A percentile compares a stretch with the other conserved stretches of the same genome.
These are phyloP conservation scores for Aspergillus costaricaensis DNA, from an alignment of 2,329 filamentous ascomycete genomes.

Conservation along the genomic window DNA sequence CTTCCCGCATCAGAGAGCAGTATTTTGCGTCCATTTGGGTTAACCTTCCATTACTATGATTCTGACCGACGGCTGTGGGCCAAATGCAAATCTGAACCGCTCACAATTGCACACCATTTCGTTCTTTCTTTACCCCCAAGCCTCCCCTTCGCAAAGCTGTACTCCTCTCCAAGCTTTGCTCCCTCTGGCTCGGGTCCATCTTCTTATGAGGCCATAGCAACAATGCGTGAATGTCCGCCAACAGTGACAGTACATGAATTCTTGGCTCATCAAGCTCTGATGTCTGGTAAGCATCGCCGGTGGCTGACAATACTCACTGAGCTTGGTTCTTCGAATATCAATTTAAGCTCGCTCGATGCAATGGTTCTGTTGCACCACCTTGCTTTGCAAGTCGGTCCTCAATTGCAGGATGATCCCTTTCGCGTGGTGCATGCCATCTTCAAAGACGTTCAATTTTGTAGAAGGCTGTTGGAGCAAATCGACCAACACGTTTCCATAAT, in stretches of 20 bases:
- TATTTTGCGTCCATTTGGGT: conserved; percentile 51
- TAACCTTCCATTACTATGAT: conserved; percentile 55
- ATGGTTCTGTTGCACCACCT: conserved; percentile 55
- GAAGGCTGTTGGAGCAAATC: conserved; percentile 52
- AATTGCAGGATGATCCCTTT: conserved; percentile 32
- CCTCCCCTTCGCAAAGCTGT: conserved; percentile 40
- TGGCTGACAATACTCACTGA: conserved; percentile 55
- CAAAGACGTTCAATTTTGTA: conserved; percentile 53
- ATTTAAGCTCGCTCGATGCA: conserved; percentile 59
- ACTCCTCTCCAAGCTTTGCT: conserved; percentile 30
- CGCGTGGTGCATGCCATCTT: conserved; percentile 56
- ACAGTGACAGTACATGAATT: conserved; percentile 53
- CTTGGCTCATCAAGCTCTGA: conserved; percentile 48
- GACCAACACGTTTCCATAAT: conserved; percentile 50
- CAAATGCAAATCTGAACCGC: conserved; percentile 23
- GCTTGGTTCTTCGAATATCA: conserved; percentile 57
- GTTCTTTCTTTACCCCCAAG: conserved; percentile 37
- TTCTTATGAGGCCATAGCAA: conserved; percentile 53
- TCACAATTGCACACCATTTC: conserved; percentile 53
- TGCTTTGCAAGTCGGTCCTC: conserved; percentile 58
- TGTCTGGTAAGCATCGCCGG: conserved; percentile 46
- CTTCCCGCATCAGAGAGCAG: conserved; percentile 47
- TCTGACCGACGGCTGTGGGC: conserved; percentile 42
- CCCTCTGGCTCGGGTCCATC: conserved; percentile 45
- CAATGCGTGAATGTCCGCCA: conserved; percentile 49